Evolutionary conservation across 2,329 filamentous ascomycete species (phyloP).

Genomic region (Hyphodiscus sp.): DNA sequence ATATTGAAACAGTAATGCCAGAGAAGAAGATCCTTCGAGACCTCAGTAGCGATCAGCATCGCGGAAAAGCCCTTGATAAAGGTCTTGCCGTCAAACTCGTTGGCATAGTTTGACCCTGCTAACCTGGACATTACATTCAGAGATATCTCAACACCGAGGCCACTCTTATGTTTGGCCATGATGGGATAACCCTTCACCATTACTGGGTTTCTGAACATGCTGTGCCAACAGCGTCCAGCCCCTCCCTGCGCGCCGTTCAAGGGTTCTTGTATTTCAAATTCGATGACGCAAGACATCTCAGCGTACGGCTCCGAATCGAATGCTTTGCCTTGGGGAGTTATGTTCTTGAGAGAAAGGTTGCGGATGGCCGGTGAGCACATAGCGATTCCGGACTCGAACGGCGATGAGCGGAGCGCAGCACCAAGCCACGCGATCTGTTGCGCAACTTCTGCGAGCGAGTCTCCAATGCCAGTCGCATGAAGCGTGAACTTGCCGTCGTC

Average conservation of each 20-base stretch:
- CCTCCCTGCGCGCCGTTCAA: background rate
- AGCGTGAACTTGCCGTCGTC: too few species aligned
- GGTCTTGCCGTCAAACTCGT: constrained; percentile 10
- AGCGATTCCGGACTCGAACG: too few species aligned
- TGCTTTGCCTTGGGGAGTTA: too few species aligned
- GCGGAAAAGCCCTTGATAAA: constrained; percentile 20
- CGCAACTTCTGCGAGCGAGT: background rate
- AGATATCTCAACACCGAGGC: constrained; percentile 20
- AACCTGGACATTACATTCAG: constrained; percentile 22
- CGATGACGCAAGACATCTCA: background rate
- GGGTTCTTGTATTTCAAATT: background rate
- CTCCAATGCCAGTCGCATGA: background rate
- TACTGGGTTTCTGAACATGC: constrained; percentile 10
- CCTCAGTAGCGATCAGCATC: constrained; percentile 11
- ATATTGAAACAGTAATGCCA: constrained; percentile 17
- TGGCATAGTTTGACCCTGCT: constrained; percentile 1
- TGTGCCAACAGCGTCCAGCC: constrained; percentile 8
- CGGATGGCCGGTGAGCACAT: too few species aligned
- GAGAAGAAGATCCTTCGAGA: constrained; percentile 4
- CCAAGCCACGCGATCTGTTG: background rate
- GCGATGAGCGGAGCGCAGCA: background rate
- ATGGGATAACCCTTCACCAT: constrained; percentile 14
- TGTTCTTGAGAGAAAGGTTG: too few species aligned
- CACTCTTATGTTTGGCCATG: background rate
- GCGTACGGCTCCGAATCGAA: background rate